phyloP scores from a whole-genome alignment of 768 basidiomycete genomes.

The Mycena vitilis region DNA sequence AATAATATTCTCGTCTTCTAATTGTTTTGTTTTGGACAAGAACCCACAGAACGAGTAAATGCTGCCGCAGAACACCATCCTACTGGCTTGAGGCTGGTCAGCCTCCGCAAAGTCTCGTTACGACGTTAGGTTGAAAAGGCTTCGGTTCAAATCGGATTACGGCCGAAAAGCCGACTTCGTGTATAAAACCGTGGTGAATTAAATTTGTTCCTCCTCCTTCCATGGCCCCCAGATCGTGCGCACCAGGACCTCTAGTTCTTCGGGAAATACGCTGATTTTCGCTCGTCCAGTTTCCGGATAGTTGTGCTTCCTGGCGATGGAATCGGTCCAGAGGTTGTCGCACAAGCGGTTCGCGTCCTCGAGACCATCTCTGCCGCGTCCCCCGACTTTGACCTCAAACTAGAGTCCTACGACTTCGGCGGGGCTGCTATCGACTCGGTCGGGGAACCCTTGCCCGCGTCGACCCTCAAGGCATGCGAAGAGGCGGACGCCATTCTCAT shows the following conservation, averaged over 20 bases:
- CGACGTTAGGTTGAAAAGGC: too few species aligned
- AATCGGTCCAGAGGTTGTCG: conserved; percentile 94
- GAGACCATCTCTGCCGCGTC: conserved; percentile 74
- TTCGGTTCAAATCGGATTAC: too few species aligned
- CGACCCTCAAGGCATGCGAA: conserved; percentile 89
- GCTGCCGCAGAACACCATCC: too few species aligned
- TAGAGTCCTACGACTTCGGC: conserved; percentile 86
- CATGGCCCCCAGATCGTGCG: conserved; percentile 62
- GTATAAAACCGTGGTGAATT: too few species aligned
- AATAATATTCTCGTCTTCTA: too few species aligned
- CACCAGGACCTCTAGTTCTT: background rate
- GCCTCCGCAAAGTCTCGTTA: too few species aligned
- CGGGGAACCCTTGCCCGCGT: conserved; percentile 86
- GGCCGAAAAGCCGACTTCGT: too few species aligned
- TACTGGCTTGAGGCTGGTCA: too few species aligned
- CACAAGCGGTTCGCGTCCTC: conserved; percentile 87
- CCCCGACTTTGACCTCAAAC: conserved; percentile 73
- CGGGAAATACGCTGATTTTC: conserved; percentile 1
- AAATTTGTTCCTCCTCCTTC: background rate
- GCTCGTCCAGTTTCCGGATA: conserved; percentile 77
- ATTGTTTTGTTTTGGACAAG: too few species aligned
- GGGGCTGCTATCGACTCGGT: conserved; percentile 91
- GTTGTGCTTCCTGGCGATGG: conserved; percentile 96
- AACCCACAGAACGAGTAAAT: too few species aligned
- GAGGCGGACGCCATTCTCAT: conserved; percentile 96